Percentiles rank a stretch among this genome's conserved stretches.
Conservation (phyloP, 345 rosid genomes). For the Eucalyptus pauciflora region DNA sequence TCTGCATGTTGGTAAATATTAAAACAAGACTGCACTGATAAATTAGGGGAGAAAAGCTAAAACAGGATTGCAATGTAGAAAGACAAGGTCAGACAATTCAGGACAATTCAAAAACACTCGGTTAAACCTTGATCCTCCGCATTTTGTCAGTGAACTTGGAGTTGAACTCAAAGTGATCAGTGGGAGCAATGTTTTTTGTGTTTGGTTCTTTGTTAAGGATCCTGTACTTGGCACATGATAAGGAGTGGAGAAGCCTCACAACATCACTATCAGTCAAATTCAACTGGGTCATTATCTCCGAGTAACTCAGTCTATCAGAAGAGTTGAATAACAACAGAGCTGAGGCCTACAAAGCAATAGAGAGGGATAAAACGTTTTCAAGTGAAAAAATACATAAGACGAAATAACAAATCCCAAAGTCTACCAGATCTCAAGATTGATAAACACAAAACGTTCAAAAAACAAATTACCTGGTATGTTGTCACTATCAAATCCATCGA, state of each 20-base stretch:
- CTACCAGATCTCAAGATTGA: neutral
- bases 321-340: constrained; percentile 74
- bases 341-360: constrained; percentile 47
- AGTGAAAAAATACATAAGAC: neutral
- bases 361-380: neutral
- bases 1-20: constrained; percentile 12
- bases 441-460: neutral
- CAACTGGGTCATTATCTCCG: constrained; percentile 67
- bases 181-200: constrained; percentile 44
- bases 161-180: constrained; percentile 59
- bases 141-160: constrained; percentile 69
- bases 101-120: neutral
- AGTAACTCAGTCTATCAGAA: constrained; percentile 63
- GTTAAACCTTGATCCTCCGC: constrained; percentile 82
- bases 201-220: constrained; percentile 56
- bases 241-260: constrained; percentile 82
- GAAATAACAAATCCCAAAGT: neutral
- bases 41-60: neutral
- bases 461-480: constrained; percentile 55
- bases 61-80: neutral
- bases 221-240: constrained; percentile 77
- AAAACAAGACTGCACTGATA: neutral
- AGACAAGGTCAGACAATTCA: neutral
- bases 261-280: constrained; percentile 75
- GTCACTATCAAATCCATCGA: constrained; percentile 50